Evolutionary conservation across 139 green algal genomes (phyloP).

Genomic region (Astrephomene gubernaculifera): DNA sequence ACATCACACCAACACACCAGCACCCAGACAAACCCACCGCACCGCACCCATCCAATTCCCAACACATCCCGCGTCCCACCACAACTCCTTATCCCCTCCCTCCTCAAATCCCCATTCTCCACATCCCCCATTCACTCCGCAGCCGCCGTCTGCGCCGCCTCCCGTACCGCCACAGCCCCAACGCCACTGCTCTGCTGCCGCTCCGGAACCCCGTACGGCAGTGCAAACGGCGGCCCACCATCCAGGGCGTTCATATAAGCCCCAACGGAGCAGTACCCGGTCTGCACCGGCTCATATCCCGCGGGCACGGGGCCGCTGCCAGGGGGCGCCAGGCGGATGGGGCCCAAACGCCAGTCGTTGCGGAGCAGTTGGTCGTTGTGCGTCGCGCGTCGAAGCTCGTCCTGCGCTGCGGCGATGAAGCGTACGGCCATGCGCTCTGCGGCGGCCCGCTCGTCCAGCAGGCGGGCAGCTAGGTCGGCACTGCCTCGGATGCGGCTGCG

Average conservation of each 20-base stretch:
- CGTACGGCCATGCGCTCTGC: constrained; percentile 31
- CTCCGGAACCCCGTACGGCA: not conserved
- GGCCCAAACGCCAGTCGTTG: constrained; percentile 62
- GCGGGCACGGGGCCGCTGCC: constrained; percentile 42
- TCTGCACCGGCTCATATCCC: constrained; percentile 38
- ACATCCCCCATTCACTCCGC: not conserved
- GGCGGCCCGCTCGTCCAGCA: constrained; percentile 19
- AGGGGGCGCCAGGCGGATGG: constrained; percentile 55
- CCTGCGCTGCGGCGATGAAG: constrained; percentile 20
- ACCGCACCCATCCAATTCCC: too few relatives aligned
- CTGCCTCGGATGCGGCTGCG: constrained; percentile 3
- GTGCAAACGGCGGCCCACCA: constrained; percentile 3
- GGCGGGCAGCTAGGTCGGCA: constrained; percentile 9
- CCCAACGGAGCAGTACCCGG: constrained; percentile 13
- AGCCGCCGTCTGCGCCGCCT: not conserved
- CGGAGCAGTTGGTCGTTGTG: constrained; percentile 56
- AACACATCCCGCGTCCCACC: too few relatives aligned
- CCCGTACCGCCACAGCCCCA: not conserved
- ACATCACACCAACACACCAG: too few relatives aligned
- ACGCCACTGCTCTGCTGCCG: too few relatives aligned
- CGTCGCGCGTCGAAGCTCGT: constrained; percentile 39
- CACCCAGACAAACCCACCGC: too few relatives aligned
- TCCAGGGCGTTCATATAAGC: constrained; percentile 32
- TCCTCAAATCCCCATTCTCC: too few relatives aligned
- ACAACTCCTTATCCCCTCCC: too few relatives aligned